Evolutionary conservation across 805 yeast species (phyloP).

Genomic region (Hanseniaspora hatyaiensis): DNA sequence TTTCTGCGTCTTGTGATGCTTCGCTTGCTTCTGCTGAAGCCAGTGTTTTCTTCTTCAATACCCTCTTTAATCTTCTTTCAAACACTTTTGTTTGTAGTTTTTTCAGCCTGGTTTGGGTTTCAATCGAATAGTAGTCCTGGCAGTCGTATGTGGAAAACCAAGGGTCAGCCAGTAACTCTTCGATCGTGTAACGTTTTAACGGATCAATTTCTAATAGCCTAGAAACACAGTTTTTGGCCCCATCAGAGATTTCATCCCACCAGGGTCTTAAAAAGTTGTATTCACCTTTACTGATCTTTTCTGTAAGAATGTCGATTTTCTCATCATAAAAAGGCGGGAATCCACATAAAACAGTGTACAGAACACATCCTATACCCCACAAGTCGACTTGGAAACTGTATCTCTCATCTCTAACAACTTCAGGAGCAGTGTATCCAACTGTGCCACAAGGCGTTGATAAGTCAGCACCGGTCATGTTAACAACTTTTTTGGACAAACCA

Average conservation of each 20-base stretch:
- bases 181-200: slow-evolving; percentile 51
- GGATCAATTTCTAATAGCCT: slow-evolving; percentile 63
- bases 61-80: slow-evolving; percentile 13
- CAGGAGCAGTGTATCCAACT: slow-evolving; percentile 97
- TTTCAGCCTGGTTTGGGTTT: slow-evolving; percentile 7
- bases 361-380: slow-evolving; percentile 98
- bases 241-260: slow-evolving; percentile 74
- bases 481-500: slow-evolving; percentile 82
- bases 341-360: slow-evolving; percentile 87
- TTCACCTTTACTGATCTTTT: slow-evolving; percentile 60
- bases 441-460: slow-evolving; percentile 96
- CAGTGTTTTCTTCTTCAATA: slow-evolving; percentile 16
- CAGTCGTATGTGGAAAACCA: slow-evolving; percentile 40
- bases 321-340: slow-evolving; percentile 92
- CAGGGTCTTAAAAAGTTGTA: slow-evolving; percentile 68
- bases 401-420: slow-evolving; percentile 84
- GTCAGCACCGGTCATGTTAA: slow-evolving; percentile 46
- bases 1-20: slow-evolving; percentile 13
- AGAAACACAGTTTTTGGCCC: slow-evolving; percentile 57
- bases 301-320: slow-evolving; percentile 51
- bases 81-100: slow-evolving; percentile 1
- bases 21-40: slow-evolving; percentile 7
- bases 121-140: slow-evolving; percentile 12
- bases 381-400: slow-evolving; percentile 92
- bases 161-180: slow-evolving; percentile 57